phyloP scores from a whole-genome alignment of 352 stramenopile species.

The Phytophthora europaea region DNA sequence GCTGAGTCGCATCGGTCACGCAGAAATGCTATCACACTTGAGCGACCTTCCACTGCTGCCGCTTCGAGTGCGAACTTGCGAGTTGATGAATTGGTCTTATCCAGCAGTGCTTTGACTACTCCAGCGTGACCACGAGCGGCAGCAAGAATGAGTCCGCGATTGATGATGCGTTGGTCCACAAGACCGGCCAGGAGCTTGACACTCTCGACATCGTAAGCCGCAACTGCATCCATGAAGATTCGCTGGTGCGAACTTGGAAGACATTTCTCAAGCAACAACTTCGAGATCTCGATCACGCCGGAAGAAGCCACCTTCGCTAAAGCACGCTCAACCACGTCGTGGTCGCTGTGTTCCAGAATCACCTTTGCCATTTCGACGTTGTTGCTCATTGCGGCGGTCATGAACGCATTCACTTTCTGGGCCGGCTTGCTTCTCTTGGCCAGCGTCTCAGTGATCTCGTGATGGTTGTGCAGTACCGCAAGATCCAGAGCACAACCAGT shows the following conservation, averaged over 20 bases:
- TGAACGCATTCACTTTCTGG: neutral
- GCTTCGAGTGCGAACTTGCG: neutral
- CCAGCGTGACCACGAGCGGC: neutral
- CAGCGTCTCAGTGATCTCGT: neutral
- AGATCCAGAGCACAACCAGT: neutral
- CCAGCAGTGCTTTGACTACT: neutral
- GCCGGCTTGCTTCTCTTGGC: neutral
- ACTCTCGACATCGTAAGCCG: neutral
- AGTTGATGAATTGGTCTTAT: neutral
- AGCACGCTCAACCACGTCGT: neutral
- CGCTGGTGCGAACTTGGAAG: neutral
- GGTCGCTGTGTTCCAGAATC: neutral
- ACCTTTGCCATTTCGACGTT: neutral
- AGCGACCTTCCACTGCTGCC: neutral
- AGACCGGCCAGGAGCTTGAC: neutral
- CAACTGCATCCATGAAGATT: neutral
- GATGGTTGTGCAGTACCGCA: neutral
- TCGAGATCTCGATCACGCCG: neutral
- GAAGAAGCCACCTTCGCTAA: neutral
- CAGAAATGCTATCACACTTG: neutral
- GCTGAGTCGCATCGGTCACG: neutral
- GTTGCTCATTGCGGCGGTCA: neutral
- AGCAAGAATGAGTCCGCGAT: neutral
- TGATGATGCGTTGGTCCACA: neutral
- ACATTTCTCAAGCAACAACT: neutral